phyloP scores from a whole-genome alignment of 1,284 basidiomycete species.

The Schizopora paradoxa region DNA sequence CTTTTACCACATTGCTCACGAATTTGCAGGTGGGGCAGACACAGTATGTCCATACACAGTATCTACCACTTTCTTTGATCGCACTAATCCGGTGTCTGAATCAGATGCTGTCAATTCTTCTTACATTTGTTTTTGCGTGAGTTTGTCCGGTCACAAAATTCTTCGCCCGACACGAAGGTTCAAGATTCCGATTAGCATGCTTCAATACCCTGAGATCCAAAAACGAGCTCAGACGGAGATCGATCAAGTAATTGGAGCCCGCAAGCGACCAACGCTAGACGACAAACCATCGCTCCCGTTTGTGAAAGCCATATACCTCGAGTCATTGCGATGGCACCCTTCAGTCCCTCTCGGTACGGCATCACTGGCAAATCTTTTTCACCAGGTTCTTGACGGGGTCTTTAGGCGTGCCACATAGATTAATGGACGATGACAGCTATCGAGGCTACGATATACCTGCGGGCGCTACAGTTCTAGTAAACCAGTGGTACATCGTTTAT shows the following conservation, averaged over 20 bases:
- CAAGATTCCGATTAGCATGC: no score
- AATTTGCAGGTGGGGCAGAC: constrained; percentile 40
- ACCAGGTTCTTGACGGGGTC: constrained; percentile 15
- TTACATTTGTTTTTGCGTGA: constrained; percentile 6
- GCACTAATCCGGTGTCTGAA: no score
- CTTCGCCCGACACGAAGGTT: no score
- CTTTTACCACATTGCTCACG: no score
- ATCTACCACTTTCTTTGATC: no score
- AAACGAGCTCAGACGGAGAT: constrained; percentile 24
- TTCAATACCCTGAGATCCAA: constrained; percentile 23
- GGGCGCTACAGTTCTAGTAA: background rate
- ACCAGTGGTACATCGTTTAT: background rate
- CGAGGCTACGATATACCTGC: background rate
- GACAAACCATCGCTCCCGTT: constrained; percentile 20
- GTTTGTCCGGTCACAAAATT: no score
- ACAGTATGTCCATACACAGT: constrained; percentile 32
- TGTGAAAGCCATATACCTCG: constrained; percentile 23
- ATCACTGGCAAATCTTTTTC: constrained; percentile 4
- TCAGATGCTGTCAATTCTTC: background rate
- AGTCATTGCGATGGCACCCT: constrained; percentile 22
- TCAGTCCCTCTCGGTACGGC: background rate
- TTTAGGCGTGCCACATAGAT: background rate
- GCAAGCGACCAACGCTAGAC: constrained; percentile 22
- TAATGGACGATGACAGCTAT: background rate
- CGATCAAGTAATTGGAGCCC: constrained; percentile 21